These are phyloP conservation scores for Brassica balearica DNA, from an alignment of 441 rosid species.

Conservation along the genomic window DNA sequence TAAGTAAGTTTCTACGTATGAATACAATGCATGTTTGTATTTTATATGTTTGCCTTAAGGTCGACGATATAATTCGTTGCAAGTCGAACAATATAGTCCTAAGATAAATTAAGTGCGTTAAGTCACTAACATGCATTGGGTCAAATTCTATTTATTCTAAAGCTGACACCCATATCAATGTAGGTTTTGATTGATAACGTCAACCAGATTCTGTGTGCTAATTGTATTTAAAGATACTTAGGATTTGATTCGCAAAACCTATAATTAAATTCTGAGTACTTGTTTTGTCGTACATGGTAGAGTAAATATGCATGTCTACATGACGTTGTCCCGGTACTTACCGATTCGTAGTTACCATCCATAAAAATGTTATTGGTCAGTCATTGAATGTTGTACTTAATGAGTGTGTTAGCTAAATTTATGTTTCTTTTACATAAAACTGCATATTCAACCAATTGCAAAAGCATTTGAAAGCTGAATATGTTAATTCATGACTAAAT, in stretches of 20 bases:
- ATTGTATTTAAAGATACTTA: neutral
- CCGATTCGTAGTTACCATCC: neutral
- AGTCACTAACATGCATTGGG: neutral
- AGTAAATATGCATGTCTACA: neutral
- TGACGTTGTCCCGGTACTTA: neutral
- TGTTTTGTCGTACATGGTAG: neutral
- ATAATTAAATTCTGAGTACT: neutral
- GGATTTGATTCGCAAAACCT: neutral
- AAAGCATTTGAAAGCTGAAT: neutral
- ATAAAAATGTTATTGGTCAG: constrained; percentile 14
- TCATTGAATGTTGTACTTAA: constrained; percentile 27
- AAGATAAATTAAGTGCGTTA: neutral
- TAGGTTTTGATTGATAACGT: constrained; percentile 17
- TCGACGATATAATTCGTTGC: neutral
- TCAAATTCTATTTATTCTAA: neutral
- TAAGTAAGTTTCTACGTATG: neutral
- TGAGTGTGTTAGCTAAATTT: neutral
- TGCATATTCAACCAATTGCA: neutral
- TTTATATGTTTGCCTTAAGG: neutral
- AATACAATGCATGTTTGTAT: neutral
- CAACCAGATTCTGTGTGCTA: neutral
- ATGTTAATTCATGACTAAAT: neutral
- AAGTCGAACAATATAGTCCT: neutral
- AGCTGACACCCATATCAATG: neutral
- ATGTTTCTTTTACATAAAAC: neutral